A percentile compares a stretch with the other conserved stretches of the same genome.
Evolutionary conservation across 2,329 filamentous ascomycete genomes (phyloP).

Genomic region (Xylariomycetidae sp.): DNA sequence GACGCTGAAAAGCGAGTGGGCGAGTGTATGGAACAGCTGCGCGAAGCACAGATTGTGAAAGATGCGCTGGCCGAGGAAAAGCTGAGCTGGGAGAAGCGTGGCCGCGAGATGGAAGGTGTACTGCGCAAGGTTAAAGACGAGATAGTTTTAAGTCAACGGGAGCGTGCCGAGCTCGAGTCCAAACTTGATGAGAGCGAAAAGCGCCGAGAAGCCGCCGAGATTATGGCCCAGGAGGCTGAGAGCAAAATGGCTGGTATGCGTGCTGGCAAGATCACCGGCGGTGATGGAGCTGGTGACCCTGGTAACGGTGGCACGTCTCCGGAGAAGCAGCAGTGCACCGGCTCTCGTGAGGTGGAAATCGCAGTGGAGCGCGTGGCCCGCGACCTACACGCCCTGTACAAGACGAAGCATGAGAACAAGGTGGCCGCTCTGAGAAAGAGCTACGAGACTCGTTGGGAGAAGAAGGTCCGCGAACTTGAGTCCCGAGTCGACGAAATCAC

Average conservation of each 20-base stretch:
- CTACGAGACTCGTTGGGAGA: slow-evolving; percentile 85
- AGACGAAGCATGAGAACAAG: slow-evolving; percentile 95
- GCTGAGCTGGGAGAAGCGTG: slow-evolving; percentile 77
- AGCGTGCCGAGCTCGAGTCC: slow-evolving; percentile 72
- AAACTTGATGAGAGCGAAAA: slow-evolving; percentile 75
- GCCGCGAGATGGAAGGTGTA: slow-evolving; percentile 79
- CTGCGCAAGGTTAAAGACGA: slow-evolving; percentile 77
- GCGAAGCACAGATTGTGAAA: slow-evolving; percentile 67
- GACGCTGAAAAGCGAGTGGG: slow-evolving; percentile 92
- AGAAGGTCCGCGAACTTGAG: slow-evolving; percentile 78
- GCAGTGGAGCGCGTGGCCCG: slow-evolving; percentile 88
- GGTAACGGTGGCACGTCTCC: slow-evolving; percentile 31
- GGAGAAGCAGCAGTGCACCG: slow-evolving; percentile 32
- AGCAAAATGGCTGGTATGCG: slow-evolving; percentile 71
- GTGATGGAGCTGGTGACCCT: neutral
- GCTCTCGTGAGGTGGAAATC: slow-evolving; percentile 67
- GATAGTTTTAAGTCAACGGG: slow-evolving; percentile 71
- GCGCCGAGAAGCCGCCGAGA: slow-evolving; percentile 68
- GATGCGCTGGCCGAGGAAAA: slow-evolving; percentile 73
- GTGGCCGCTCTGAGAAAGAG: slow-evolving; percentile 82
- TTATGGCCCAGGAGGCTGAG: slow-evolving; percentile 70
- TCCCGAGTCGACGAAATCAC: slow-evolving; percentile 61
- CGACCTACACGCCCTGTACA: slow-evolving; percentile 90
- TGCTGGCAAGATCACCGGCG: slow-evolving; percentile 47
- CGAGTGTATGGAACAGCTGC: slow-evolving; percentile 75